Evolutionary conservation across 768 basidiomycete species (phyloP).

Genomic region (Pleurotus tuoliensis): DNA sequence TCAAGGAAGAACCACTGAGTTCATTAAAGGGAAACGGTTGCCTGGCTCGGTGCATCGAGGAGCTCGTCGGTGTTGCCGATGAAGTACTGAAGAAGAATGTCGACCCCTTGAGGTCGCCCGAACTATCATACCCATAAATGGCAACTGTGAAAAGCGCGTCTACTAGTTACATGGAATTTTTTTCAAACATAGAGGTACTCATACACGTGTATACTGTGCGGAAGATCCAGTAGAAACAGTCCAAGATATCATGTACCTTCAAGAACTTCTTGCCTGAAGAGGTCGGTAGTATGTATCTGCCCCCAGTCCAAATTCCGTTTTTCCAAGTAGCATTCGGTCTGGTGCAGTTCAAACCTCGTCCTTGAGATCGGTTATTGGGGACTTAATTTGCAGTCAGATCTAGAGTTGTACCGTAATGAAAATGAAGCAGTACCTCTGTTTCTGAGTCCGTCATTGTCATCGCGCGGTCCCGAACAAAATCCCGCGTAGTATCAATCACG

Average conservation of each 20-base stretch:
- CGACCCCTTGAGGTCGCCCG: neutral
- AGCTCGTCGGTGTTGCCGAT: no score
- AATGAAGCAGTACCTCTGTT: neutral
- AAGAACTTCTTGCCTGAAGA: neutral
- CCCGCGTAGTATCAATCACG: slow-evolving; percentile 60
- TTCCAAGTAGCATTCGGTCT: neutral
- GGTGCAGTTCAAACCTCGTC: neutral
- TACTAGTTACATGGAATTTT: neutral
- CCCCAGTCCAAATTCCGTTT: neutral
- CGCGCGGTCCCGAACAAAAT: slow-evolving; percentile 35
- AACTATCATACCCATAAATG: neutral
- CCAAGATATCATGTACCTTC: neutral
- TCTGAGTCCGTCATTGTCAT: slow-evolving; percentile 5
- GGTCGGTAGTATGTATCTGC: neutral
- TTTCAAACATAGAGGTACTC: neutral
- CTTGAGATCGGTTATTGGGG: neutral
- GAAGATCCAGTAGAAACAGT: neutral
- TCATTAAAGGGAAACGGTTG: neutral
- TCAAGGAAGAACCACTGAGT: neutral
- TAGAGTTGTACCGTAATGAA: no score
- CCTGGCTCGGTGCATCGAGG: neutral
- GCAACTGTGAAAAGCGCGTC: neutral
- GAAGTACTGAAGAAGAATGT: neutral
- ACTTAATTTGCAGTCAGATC: neutral
- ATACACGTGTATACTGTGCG: neutral